phyloP scores from a whole-genome alignment of 2,329 filamentous ascomycete genomes.

The Coniochaeta sp. region DNA sequence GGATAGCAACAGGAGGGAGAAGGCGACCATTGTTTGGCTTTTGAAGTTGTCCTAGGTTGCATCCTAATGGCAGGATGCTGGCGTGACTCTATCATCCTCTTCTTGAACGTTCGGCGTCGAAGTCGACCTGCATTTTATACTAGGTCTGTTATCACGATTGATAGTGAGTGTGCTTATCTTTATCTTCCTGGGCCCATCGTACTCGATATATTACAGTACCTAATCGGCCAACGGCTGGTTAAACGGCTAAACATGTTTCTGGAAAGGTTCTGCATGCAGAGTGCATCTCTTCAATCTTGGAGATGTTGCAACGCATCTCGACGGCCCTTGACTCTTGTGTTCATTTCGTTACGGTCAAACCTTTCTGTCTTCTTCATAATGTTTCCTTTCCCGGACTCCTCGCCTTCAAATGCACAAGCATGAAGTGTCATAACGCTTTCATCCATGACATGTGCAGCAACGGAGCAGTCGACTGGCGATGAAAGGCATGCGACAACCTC shows the following conservation, averaged over 20 bases:
- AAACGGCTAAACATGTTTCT: neutral
- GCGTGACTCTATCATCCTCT: neutral
- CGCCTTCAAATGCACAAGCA: too few species aligned
- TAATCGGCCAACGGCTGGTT: neutral
- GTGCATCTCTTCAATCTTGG: neutral
- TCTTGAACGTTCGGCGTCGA: neutral
- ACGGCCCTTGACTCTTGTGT: too few species aligned
- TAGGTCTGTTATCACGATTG: neutral
- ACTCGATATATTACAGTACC: neutral
- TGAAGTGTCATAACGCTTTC: too few species aligned
- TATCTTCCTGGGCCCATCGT: neutral
- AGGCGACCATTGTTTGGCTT: neutral
- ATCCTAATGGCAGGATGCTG: neutral
- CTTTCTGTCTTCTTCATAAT: too few species aligned
- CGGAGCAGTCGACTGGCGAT: too few species aligned
- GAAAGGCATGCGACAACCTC: too few species aligned
- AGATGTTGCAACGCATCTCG: too few species aligned
- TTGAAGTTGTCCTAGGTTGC: neutral
- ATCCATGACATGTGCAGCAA: too few species aligned
- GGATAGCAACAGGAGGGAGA: neutral
- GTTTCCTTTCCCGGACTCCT: too few species aligned
- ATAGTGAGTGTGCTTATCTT: neutral
- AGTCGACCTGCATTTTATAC: neutral
- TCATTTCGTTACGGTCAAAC: too few species aligned
- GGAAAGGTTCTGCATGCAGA: neutral